A percentile compares a stretch with the other conserved stretches of the same genome.
These are phyloP conservation scores for Penicillium paxilli DNA, from an alignment of 495 filamentous ascomycete species.

Conservation along the genomic window DNA sequence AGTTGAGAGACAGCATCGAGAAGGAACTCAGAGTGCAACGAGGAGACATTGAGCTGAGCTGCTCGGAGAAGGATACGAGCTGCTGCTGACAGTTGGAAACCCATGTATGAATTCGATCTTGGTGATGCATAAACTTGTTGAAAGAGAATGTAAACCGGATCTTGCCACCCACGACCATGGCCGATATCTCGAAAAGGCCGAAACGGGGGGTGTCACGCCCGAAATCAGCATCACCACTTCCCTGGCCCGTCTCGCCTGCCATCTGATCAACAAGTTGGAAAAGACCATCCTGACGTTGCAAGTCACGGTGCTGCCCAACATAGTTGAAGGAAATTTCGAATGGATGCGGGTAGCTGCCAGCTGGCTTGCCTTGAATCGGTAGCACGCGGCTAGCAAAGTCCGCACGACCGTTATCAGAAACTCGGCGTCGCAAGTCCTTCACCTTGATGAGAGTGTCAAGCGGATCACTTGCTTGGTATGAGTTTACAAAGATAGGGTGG, in stretches of 20 bases:
- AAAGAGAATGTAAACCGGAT: conserved; percentile 66
- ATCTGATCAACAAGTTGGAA: conserved; percentile 56
- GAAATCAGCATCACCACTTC: conserved; percentile 56
- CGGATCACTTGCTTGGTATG: conserved; percentile 23
- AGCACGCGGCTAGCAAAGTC: conserved; percentile 53
- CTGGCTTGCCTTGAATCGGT: conserved; percentile 36
- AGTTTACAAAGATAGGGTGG: conserved; percentile 42
- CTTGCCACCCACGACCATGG: conserved; percentile 57
- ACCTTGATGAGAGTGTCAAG: conserved; percentile 42
- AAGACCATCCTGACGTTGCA: conserved; percentile 61
- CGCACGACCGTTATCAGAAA: conserved; percentile 49
- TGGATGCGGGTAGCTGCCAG: conserved; percentile 51
- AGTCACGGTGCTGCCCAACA: conserved; percentile 61
- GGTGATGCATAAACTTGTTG: conserved; percentile 59
- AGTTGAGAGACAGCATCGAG: conserved; percentile 61
- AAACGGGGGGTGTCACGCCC: conserved; percentile 58
- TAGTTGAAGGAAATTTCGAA: conserved; percentile 75
- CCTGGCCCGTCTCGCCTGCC: conserved; percentile 45
- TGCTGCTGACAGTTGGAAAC: conserved; percentile 57
- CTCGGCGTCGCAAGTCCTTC: conserved; percentile 45
- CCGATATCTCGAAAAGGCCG: conserved; percentile 65
- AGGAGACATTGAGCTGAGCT: conserved; percentile 47
- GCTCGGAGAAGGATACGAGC: conserved; percentile 49
- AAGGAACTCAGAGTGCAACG: conserved; percentile 61
- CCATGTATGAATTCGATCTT: conserved; percentile 61